Percentiles rank a stretch among this genome's conserved stretches.
phyloP scores from a whole-genome alignment of 805 yeast genomes.

The Wickerhamiella parazyma region DNA sequence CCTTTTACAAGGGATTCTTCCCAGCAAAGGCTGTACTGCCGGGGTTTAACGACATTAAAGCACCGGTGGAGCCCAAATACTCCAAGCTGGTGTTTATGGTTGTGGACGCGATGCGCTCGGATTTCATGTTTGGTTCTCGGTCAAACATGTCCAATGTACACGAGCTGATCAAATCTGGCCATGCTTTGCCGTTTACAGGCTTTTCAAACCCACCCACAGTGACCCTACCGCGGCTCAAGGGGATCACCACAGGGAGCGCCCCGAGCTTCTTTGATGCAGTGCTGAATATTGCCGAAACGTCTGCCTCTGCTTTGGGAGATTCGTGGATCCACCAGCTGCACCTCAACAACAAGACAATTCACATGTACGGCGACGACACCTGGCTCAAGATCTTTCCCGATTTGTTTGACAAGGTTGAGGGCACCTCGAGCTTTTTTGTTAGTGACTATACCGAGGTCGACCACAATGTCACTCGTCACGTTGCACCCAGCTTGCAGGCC shows the following conservation, averaged over 20 bases:
- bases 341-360: conserved; percentile 33
- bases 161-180: conserved; percentile 43
- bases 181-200: conserved; percentile 81
- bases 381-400: conserved; percentile 84
- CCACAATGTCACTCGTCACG: conserved; percentile 78
- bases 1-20: conserved; percentile 75
- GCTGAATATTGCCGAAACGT: conserved; percentile 81
- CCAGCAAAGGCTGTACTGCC: conserved; percentile 73
- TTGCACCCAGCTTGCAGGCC: conserved; percentile 41
- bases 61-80: conserved; percentile 33
- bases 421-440: conserved; percentile 88
- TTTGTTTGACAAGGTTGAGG: conserved; percentile 54
- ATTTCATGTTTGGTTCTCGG: conserved; percentile 54
- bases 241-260: conserved; percentile 86
- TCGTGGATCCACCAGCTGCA: conserved; percentile 71
- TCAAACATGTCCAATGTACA: conserved; percentile 64
- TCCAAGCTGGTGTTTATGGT: conserved; percentile 66
- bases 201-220: conserved; percentile 93
- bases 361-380: conserved; percentile 95
- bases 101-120: conserved; percentile 86
- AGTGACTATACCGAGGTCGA: conserved; percentile 93
- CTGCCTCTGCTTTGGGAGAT: conserved; percentile 63
- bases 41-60: conserved; percentile 30
- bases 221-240: conserved; percentile 84
- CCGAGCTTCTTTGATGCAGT: conserved; percentile 93